phyloP scores from a whole-genome alignment of 192 early-diverging fungal species.

The Pilaira anomala region DNA sequence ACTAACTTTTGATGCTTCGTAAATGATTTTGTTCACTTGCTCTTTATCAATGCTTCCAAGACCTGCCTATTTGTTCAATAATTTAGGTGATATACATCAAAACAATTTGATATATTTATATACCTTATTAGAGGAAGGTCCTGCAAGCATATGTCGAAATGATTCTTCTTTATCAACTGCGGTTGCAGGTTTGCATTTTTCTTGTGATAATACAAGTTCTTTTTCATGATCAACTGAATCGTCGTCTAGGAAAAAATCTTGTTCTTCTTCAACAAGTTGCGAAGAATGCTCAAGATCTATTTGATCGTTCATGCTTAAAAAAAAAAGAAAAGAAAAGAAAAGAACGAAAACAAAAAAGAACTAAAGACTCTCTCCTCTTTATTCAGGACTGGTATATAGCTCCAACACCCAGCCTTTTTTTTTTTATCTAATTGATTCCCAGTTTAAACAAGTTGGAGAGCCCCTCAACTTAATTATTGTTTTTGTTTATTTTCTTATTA shows the following conservation, averaged over 20 bases:
- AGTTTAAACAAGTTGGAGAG: too few relatives aligned
- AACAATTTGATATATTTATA: not conserved
- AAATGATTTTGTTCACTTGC: constrained; percentile 53
- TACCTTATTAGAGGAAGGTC: constrained; percentile 31
- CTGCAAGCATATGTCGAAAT: constrained; percentile 25
- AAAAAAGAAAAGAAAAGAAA: not conserved
- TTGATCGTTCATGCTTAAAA: not conserved
- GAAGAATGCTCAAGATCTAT: constrained; percentile 12
- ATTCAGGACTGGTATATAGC: too few relatives aligned
- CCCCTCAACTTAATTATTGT: not conserved
- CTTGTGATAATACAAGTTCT: not conserved
- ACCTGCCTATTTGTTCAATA: constrained; percentile 35
- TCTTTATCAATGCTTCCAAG: constrained; percentile 43
- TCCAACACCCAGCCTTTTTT: too few relatives aligned
- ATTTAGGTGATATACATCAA: not conserved
- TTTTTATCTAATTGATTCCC: too few relatives aligned
- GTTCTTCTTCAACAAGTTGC: constrained; percentile 27
- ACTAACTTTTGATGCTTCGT: constrained; percentile 56
- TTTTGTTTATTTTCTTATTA: not conserved
- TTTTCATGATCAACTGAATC: not conserved
- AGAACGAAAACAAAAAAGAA: too few relatives aligned
- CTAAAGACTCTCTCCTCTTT: too few relatives aligned
- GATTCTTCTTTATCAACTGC: not conserved
- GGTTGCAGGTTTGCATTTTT: not conserved
- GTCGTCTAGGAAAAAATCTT: constrained; percentile 21